These are phyloP conservation scores for Clonostachys rosea DNA, from an alignment of 2,329 filamentous ascomycete species.

Conservation along the genomic window DNA sequence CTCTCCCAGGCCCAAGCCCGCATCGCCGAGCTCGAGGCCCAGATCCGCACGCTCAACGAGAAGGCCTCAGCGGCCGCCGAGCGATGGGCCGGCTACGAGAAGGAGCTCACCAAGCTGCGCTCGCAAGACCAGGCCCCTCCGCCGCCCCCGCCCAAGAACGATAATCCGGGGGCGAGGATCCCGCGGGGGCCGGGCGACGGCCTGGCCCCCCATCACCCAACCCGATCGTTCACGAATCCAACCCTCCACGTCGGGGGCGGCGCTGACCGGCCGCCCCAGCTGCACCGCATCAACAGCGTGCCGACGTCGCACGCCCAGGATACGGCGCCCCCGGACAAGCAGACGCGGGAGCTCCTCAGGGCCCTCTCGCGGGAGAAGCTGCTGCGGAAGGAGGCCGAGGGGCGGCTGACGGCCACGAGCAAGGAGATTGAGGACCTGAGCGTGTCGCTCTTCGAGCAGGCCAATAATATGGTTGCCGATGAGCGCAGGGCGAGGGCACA, in stretches of 20 bases:
- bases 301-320: constrained; percentile 8
- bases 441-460: constrained; percentile 72
- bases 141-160: neutral
- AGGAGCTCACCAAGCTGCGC: constrained; percentile 63
- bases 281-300: constrained; percentile 8
- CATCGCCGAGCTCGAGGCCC: constrained; percentile 65
- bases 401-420: constrained; percentile 59
- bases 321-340: constrained; percentile 14
- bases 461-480: constrained; percentile 81
- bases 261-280: neutral
- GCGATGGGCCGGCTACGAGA: constrained; percentile 75
- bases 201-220: constrained; percentile 17
- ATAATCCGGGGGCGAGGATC: neutral
- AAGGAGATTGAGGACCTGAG: constrained; percentile 76
- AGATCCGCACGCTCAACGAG: constrained; percentile 65
- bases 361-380: constrained; percentile 63
- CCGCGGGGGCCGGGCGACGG: neutral
- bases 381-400: constrained; percentile 65
- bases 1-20: constrained; percentile 52
- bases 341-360: constrained; percentile 45
- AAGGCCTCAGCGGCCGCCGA: constrained; percentile 63
- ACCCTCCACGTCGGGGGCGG: constrained; percentile 7
- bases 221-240: constrained; percentile 34
- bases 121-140: constrained; percentile 12
- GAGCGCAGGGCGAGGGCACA: constrained; percentile 68